Evolutionary conservation across 2,329 filamentous ascomycete genomes (phyloP), one percentile per base, ranked within the genome.

Genomic region (Arthrobotrys sphaeroides): DNA sequence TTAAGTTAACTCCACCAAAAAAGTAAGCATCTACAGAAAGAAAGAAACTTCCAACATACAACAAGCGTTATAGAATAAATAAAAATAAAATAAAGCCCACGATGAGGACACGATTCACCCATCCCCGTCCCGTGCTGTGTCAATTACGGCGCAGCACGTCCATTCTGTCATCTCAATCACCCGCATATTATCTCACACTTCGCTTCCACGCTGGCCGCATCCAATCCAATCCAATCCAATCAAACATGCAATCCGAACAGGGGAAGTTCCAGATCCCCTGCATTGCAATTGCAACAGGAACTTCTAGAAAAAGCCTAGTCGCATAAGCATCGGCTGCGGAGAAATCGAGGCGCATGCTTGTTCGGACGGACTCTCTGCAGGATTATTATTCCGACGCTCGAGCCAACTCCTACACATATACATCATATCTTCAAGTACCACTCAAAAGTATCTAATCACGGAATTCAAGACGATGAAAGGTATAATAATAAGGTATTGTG

Each of bases 101-200:
- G 33, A 62, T 47, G 42, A 62, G 42, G 40, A 40, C 59, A 62
- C 28, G 28, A 10, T 33, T 33, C 28, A n/a, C n/a, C n/a, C n/a
- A n/a, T n/a, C n/a, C n/a, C n/a, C n/a, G n/a, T n/a, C n/a, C n/a
- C n/a, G n/a, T n/a, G n/a, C n/a, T n/a, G n/a, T n/a, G n/a, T n/a
- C n/a, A n/a, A n/a, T n/a, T n/a, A n/a, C n/a, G n/a, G n/a, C n/a
- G 45, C 22, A 20, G 20, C 36, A 20, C n/a, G n/a, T 33, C 24
- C 26, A 26, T 10, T 31, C 61, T 51, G 49, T 53, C 64, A 31
- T 42, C 65, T 69, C 65, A 69, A 69, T 69, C 53, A 24, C 40
- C 53, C 65, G 65, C 65, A 69, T 60, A 69, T 22, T 51, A 60
- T 57, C 65, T 69, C 45, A 45, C 53, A 28, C 28, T 9, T 18